These are phyloP conservation scores for Pisolithus thermaeus DNA, from an alignment of 1,284 basidiomycete genomes.

Conservation along the genomic window DNA sequence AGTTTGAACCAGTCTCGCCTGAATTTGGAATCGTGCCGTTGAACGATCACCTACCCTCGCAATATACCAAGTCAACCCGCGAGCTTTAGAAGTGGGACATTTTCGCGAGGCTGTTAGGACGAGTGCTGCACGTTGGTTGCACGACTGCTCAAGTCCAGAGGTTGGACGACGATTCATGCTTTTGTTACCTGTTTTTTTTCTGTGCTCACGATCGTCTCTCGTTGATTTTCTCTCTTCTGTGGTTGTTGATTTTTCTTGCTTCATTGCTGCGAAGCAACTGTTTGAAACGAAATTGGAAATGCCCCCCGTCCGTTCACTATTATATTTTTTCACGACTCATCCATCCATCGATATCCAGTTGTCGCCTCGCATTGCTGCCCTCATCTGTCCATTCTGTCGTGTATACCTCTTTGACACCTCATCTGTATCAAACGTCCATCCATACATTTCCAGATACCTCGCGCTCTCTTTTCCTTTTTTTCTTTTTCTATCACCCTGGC, in stretches of 20 bases:
- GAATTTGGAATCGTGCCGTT: conserved; percentile 75
- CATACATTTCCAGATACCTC: conserved; percentile 31
- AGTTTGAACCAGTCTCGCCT: conserved; percentile 60
- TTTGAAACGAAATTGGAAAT: conserved; percentile 31
- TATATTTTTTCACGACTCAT: conserved; percentile 25
- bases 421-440: conserved; percentile 32
- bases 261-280: conserved; percentile 14
- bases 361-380: conserved; percentile 32
- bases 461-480: conserved; percentile 7
- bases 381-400: conserved; percentile 24
- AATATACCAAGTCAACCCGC: conserved; percentile 56
- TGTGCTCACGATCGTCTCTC: conserved; percentile 23
- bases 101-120: conserved; percentile 24
- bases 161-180: conserved; percentile 27
- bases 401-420: conserved; percentile 31
- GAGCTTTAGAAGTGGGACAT: conserved; percentile 38
- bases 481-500: conserved; percentile 13
- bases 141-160: too few relatives aligned
- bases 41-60: conserved; percentile 63
- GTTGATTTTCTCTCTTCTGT: conserved; percentile 21
- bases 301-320: conserved; percentile 25
- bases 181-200: conserved; percentile 16
- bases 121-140: conserved; percentile 22
- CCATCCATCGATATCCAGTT: conserved; percentile 24
- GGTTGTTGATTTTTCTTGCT: conserved; percentile 15